These are phyloP conservation scores for Coriaria nepalensis DNA, from an alignment of 306 rosid species.

Conservation along the genomic window DNA sequence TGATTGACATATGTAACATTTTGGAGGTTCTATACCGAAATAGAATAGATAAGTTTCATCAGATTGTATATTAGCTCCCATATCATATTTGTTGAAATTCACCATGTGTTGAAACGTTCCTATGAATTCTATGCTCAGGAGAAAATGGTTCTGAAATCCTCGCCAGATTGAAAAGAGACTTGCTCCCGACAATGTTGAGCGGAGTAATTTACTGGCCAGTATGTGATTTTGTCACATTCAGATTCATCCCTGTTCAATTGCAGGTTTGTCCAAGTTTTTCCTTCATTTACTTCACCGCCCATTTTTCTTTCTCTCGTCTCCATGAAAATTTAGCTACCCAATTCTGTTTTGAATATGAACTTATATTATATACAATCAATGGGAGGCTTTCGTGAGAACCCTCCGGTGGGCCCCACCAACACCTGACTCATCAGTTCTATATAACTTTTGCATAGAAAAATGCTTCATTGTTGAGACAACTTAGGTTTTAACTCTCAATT, in stretches of 20 bases:
- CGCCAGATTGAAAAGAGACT: conserved; percentile 65
- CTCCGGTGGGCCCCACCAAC: too few species aligned
- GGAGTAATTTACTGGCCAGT: conserved; percentile 87
- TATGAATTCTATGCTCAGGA: conserved; percentile 38
- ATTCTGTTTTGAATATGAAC: too few species aligned
- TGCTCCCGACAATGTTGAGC: conserved; percentile 56
- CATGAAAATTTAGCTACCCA: too few species aligned
- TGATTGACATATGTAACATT: too few species aligned
- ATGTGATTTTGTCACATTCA: conserved; percentile 80
- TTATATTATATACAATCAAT: too few species aligned
- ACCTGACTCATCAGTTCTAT: too few species aligned
- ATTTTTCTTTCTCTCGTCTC: not conserved
- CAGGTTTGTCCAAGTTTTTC: conserved; percentile 40
- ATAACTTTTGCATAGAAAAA: too few species aligned
- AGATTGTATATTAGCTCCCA: too few species aligned
- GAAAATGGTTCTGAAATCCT: conserved; percentile 49
- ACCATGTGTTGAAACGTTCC: conserved; percentile 5
- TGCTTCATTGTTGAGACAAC: not conserved
- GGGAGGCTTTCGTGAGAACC: too few species aligned
- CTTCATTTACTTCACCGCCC: conserved; percentile 5
- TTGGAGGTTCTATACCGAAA: too few species aligned
- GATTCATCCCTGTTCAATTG: conserved; percentile 80
- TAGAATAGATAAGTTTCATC: too few species aligned
- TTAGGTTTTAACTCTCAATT: conserved; percentile 6
- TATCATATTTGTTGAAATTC: not conserved